Evolutionary conservation across 2,329 filamentous ascomycete species (phyloP).

Genomic region (Madurella mycetomatis): DNA sequence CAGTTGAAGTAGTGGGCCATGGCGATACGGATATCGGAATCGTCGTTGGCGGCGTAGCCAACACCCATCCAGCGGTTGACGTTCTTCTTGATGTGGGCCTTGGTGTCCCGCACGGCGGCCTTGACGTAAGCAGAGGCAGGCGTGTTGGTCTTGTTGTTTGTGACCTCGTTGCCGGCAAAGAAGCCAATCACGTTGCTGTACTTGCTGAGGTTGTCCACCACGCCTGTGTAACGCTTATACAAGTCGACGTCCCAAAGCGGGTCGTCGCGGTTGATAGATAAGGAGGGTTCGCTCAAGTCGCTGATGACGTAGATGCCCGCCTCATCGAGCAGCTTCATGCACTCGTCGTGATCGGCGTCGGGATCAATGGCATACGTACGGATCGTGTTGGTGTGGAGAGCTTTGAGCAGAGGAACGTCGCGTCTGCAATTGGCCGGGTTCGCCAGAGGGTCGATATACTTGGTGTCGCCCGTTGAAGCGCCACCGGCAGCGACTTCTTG

Average conservation of each 20-base stretch:
- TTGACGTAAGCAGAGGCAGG: constrained; percentile 90
- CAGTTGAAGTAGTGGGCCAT: constrained; percentile 96
- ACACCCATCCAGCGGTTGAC: constrained; percentile 77
- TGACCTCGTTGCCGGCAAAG: constrained; percentile 98
- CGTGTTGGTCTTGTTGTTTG: constrained; percentile 85
- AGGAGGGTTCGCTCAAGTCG: constrained; percentile 75
- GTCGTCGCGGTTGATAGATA: constrained; percentile 79
- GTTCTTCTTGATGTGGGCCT: constrained; percentile 83
- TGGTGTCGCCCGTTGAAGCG: constrained; percentile 41
- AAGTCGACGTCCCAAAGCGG: constrained; percentile 76
- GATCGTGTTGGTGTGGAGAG: constrained; percentile 85
- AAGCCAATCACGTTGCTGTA: constrained; percentile 94
- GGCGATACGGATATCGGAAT: constrained; percentile 72
- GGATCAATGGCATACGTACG: constrained; percentile 94
- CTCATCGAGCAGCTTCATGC: constrained; percentile 77
- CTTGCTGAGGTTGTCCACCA: constrained; percentile 74
- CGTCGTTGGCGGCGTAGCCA: constrained; percentile 94
- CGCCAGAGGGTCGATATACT: constrained; percentile 79
- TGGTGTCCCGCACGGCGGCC: constrained; percentile 93
- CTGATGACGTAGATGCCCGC: constrained; percentile 94
- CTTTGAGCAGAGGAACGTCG: constrained; percentile 74
- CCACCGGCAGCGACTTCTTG: constrained; percentile 63
- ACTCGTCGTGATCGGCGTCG: constrained; percentile 67
- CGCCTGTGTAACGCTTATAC: constrained; percentile 74
- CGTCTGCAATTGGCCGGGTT: constrained; percentile 68